Evolutionary conservation across 179 eudicot genomes (phyloP).

Genomic region (Beta lomatogona): DNA sequence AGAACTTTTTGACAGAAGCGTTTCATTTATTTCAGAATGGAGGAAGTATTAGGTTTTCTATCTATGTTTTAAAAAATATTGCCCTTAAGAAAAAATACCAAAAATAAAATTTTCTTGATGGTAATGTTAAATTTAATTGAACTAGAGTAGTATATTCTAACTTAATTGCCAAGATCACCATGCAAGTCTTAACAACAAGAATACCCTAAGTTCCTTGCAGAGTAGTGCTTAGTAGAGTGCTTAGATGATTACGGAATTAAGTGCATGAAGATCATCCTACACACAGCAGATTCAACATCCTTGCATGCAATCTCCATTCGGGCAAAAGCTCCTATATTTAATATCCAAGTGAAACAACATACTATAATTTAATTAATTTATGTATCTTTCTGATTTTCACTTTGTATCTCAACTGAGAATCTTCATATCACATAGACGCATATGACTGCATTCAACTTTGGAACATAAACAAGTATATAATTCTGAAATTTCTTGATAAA

Average conservation of each 20-base stretch:
- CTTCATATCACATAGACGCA: not conserved
- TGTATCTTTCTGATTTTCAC: not conserved
- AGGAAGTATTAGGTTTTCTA: no score
- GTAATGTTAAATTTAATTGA: no score
- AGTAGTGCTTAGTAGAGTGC: no score
- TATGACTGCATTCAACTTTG: slow-evolving; percentile 15
- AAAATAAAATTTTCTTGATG: no score
- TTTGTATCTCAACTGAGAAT: slow-evolving; percentile 1
- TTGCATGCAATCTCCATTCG: not conserved
- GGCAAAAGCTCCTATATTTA: not conserved
- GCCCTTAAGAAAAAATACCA: no score
- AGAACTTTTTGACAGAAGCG: no score
- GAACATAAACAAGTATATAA: slow-evolving; percentile 9
- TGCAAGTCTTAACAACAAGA: no score
- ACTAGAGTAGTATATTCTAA: not conserved
- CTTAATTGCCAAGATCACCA: no score
- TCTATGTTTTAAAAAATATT: no score
- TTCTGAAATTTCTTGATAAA: slow-evolving; percentile 1
- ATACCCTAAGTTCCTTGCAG: no score
- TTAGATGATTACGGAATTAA: not conserved
- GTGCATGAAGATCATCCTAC: not conserved
- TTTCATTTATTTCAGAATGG: no score
- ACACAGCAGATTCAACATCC: not conserved
- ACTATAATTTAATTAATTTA: not conserved
- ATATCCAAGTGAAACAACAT: no score